These are phyloP conservation scores for Carex cristatella DNA, from an alignment of 176 grass and related monocot species.

Conservation along the genomic window DNA sequence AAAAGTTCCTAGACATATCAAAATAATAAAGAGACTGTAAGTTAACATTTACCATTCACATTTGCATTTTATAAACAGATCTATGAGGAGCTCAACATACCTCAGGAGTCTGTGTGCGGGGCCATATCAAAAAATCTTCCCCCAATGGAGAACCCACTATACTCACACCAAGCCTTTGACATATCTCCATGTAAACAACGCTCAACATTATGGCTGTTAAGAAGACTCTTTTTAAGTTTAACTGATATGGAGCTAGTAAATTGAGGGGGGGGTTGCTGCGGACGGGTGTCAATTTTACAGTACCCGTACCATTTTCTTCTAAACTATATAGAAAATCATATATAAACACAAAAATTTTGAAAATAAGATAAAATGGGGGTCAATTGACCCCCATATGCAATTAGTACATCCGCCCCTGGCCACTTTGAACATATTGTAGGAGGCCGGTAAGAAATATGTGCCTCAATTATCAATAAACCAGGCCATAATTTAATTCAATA, in stretches of 20 bases:
- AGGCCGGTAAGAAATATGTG: background rate
- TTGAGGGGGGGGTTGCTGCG: background rate
- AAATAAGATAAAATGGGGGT: too few relatives aligned
- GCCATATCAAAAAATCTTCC: conserved; percentile 50
- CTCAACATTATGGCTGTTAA: conserved; percentile 44
- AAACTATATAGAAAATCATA: too few relatives aligned
- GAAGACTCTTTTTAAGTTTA: conserved; percentile 6
- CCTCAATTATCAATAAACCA: background rate
- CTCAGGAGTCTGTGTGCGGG: conserved; percentile 27
- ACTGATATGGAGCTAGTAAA: background rate
- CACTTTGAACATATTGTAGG: background rate
- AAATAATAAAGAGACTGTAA: background rate
- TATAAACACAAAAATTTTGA: too few relatives aligned
- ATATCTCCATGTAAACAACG: conserved; percentile 44
- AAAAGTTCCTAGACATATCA: conserved; percentile 38
- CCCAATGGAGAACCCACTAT: conserved; percentile 39
- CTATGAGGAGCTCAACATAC: conserved; percentile 13
- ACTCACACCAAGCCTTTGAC: conserved; percentile 34
- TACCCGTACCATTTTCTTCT: too few relatives aligned
- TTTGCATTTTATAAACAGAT: background rate
- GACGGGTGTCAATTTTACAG: too few relatives aligned
- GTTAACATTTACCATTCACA: background rate
- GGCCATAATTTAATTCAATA: background rate
- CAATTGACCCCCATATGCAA: too few relatives aligned
- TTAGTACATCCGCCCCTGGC: background rate